phyloP scores from a whole-genome alignment of 352 stramenopile genomes.

The Phytopythium cucurbitacearum region DNA sequence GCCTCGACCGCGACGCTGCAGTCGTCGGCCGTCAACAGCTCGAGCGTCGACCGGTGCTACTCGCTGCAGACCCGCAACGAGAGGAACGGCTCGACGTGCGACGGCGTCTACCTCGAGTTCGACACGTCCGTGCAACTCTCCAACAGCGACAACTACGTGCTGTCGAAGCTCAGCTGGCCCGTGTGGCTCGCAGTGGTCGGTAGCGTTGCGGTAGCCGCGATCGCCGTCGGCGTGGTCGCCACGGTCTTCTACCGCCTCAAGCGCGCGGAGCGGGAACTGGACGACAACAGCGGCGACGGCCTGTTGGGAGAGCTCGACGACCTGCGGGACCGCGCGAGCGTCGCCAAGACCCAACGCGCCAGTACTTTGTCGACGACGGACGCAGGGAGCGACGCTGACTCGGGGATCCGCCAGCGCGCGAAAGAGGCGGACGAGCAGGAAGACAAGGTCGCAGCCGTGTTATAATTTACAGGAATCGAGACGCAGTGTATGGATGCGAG shows the following conservation, averaged over 20 bases:
- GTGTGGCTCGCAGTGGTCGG: constrained; percentile 53
- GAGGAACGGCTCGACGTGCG: constrained; percentile 35
- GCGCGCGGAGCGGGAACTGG: constrained; percentile 15
- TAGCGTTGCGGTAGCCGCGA: constrained; percentile 47
- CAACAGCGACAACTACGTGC: constrained; percentile 52
- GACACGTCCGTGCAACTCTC: constrained; percentile 53
- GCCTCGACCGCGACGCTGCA: constrained; percentile 14
- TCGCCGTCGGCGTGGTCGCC: constrained; percentile 35
- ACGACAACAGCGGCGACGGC: constrained; percentile 18
- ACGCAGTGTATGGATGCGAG: no score
- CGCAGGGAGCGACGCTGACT: background rate
- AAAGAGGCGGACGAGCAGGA: constrained; percentile 2
- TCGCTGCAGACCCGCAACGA: constrained; percentile 72
- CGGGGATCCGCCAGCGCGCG: constrained; percentile 3
- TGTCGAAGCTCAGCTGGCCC: constrained; percentile 47
- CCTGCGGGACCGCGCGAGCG: constrained; percentile 1
- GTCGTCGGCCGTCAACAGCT: constrained; percentile 28
- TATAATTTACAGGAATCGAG: background rate
- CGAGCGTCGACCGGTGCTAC: constrained; percentile 52
- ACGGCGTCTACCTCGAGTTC: constrained; percentile 65
- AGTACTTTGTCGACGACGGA: background rate
- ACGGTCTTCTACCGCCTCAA: constrained; percentile 48
- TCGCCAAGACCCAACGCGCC: background rate
- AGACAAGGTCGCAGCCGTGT: background rate
- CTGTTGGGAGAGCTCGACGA: constrained; percentile 30